Base-by-base conservation (phyloP, 306 rosid species). In the Vigna trinervia region DNA sequence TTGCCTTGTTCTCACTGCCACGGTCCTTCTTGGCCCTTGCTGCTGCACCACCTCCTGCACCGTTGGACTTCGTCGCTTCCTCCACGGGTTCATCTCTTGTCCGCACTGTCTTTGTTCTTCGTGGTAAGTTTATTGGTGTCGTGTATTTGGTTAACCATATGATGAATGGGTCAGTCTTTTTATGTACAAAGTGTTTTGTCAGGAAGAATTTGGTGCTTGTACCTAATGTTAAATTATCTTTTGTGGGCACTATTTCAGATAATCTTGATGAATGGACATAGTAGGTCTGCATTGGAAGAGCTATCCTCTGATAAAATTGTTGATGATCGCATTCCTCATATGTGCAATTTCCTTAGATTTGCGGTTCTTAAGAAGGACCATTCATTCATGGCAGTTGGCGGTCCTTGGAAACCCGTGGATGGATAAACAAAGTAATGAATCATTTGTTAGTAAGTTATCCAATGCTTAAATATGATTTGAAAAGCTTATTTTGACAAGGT, bases 371-470 rank as follows among this genome's bases (percentile, higher is more conserved):
- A 84, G 88, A 95, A 88, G 89, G 97, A 91, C 50, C 96, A 86
- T 74, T 80, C 97, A 50, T 85, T 89, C 81, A 84, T 88, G 92
- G 92, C 97, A 75, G 86, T 95, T 86, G 99, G 99, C 80, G 99
- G 98, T 56, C 97, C 88, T 17, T 95, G 99, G 94, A 78, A 87
- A 81, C 78, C 98, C 54, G 81, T 82, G 57, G 99, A 95, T 68
- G 99, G 98, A 17, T 17, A 17, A 17, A 17, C 19, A 17, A 17
- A 17, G 19, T 17, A 17, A 17, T 17, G 19, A 17, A 17, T 17
- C 19, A 17, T 17, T 17, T 17, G 19, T 17, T 17, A 17, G 19
- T 17, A 17, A 17, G 19, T 17, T 17, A 17, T 17, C 19, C 19
- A 17, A 17, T 17, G 19, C 19, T 17, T 17, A 17, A 17, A 17